These are phyloP conservation scores for Chaetomium fimeti DNA, from an alignment of 495 filamentous ascomycete genomes.

Conservation along the genomic window DNA sequence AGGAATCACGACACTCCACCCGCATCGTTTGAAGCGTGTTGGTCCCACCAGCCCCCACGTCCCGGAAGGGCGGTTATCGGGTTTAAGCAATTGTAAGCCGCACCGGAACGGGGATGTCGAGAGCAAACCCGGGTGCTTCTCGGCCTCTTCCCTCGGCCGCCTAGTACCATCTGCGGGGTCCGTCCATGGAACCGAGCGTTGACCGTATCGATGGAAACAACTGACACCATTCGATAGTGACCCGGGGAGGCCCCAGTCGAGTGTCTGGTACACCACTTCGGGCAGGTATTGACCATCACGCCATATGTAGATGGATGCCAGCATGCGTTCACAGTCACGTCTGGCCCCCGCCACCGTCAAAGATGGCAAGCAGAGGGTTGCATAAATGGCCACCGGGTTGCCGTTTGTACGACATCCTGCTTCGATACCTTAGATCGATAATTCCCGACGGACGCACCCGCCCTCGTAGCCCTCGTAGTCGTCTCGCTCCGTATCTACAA, in stretches of 20 bases:
- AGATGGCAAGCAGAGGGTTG: background rate
- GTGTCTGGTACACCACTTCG: background rate
- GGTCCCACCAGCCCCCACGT: conserved; percentile 14
- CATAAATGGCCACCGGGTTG: background rate
- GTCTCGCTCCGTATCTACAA: background rate
- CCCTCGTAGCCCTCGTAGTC: background rate
- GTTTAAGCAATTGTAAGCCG: background rate
- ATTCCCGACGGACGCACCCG: too few species aligned
- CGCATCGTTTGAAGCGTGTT: background rate
- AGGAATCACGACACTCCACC: conserved; percentile 14
- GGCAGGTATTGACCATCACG: conserved; percentile 17
- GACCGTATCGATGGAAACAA: background rate
- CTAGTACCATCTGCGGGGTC: background rate
- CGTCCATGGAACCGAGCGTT: background rate
- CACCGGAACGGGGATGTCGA: background rate
- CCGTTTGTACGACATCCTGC: conserved; percentile 1
- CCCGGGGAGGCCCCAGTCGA: too few species aligned
- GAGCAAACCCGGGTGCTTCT: background rate
- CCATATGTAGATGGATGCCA: conserved; percentile 13
- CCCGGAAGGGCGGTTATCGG: conserved; percentile 1
- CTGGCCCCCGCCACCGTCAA: background rate
- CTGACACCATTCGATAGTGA: background rate
- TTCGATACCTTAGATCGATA: background rate
- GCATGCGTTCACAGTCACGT: conserved; percentile 1
- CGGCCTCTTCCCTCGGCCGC: background rate